Conservation (phyloP, 192 early-diverging fungal genomes). For the Backusella tarrabulga region DNA sequence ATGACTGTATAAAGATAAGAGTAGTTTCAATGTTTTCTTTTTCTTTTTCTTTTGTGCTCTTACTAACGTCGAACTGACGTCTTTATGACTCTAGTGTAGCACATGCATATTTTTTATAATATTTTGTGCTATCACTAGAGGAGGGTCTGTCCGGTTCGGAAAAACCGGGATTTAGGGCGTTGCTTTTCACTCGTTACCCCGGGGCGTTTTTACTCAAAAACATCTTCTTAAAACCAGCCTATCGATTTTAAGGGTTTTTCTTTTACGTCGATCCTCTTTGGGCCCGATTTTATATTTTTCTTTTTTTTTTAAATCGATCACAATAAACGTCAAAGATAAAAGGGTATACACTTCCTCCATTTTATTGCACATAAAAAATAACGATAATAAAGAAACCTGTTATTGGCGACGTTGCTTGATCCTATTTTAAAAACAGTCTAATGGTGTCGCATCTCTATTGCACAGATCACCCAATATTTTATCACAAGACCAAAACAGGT, state of each 20-base stretch:
- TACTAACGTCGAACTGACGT: constrained; percentile 2
- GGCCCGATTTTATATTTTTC: background rate
- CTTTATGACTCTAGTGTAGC: background rate
- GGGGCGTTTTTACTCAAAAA: background rate
- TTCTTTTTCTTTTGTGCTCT: background rate
- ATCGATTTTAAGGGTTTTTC: background rate
- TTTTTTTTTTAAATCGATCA: background rate
- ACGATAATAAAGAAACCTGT: background rate
- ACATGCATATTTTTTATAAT: background rate
- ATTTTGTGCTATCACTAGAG: background rate
- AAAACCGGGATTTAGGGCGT: background rate
- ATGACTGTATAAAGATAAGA: background rate
- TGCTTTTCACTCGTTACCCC: background rate
- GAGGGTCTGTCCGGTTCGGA: background rate
- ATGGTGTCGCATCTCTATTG: background rate
- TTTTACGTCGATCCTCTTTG: background rate
- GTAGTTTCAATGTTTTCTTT: background rate
- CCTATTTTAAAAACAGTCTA: background rate
- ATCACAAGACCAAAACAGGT: background rate
- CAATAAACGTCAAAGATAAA: background rate
- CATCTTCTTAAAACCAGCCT: constrained; percentile 1
- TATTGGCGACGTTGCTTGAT: background rate
- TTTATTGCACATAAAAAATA: background rate
- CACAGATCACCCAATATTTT: background rate
- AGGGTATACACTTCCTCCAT: background rate